Evolutionary conservation across 768 basidiomycete species (phyloP).

Genomic region (Boletus vinaceobasis): DNA sequence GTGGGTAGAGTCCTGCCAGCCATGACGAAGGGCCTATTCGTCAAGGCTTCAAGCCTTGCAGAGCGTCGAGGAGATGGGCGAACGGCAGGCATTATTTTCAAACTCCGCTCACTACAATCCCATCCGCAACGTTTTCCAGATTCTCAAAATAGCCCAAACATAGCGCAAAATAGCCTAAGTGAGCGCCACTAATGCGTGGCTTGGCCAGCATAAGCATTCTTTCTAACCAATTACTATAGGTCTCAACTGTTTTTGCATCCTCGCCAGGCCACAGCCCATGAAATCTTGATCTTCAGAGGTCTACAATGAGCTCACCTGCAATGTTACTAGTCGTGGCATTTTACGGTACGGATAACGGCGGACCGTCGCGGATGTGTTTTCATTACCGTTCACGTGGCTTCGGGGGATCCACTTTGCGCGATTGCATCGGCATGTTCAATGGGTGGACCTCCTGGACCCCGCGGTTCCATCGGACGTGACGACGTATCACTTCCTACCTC

Average conservation of each 20-base stretch:
- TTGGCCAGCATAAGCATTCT: neutral
- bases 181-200: neutral
- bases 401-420: slow-evolving; percentile 7
- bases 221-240: neutral
- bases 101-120: too few species aligned
- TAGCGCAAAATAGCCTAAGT: too few species aligned
- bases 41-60: too few species aligned
- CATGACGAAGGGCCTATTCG: too few species aligned
- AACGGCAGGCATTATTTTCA: too few species aligned
- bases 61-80: too few species aligned
- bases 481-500: neutral
- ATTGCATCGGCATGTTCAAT: slow-evolving; percentile 20
- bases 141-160: too few species aligned
- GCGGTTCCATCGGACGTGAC: slow-evolving; percentile 24
- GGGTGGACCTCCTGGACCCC: slow-evolving; percentile 2
- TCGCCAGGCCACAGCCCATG: too few species aligned
- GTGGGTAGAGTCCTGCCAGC: too few species aligned
- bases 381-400: neutral
- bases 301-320: neutral
- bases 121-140: too few species aligned
- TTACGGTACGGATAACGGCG: neutral
- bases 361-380: neutral
- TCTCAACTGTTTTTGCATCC: neutral
- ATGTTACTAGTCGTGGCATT: neutral
- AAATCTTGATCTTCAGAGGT: neutral